Evolutionary conservation across 1,284 basidiomycete genomes (phyloP).

Genomic region (Cryptococcus jaspeensis): DNA sequence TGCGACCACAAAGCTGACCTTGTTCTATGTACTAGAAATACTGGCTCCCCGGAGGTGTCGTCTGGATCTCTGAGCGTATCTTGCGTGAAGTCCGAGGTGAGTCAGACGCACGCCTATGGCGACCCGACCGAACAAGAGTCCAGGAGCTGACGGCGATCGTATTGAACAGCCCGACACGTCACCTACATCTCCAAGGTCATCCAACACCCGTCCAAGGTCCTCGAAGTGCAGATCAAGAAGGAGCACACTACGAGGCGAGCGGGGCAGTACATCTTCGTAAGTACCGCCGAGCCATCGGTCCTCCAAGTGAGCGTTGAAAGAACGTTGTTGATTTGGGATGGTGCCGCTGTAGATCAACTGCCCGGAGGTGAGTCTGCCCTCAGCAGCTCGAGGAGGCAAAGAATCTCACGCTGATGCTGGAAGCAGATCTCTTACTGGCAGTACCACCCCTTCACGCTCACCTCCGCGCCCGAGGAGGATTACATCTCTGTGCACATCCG

Average conservation of each 20-base stretch:
- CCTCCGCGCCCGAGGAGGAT: constrained; percentile 60
- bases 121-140: too few relatives aligned
- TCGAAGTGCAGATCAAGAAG: constrained; percentile 92
- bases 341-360: constrained; percentile 44
- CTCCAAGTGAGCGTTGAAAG: too few relatives aligned
- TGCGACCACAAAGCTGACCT: background rate
- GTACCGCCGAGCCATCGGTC: background rate
- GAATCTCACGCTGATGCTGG: too few relatives aligned
- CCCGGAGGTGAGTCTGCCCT: constrained; percentile 57
- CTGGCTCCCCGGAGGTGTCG: constrained; percentile 80
- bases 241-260: constrained; percentile 75
- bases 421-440: constrained; percentile 75
- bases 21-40: constrained; percentile 66
- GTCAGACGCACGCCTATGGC: background rate
- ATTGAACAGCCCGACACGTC: constrained; percentile 62
- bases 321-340: background rate
- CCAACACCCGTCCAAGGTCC: constrained; percentile 83
- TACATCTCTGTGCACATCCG: constrained; percentile 88
- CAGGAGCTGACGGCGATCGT: background rate
- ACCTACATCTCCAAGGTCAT: constrained; percentile 91
- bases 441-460: constrained; percentile 89
- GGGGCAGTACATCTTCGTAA: constrained; percentile 83
- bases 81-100: constrained; percentile 73
- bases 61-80: constrained; percentile 81
- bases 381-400: background rate